A percentile compares a stretch with the other conserved stretches of the same genome.
phyloP scores from a whole-genome alignment of 371 early-diverging fungal species.

The Sporodiniella umbellata region DNA sequence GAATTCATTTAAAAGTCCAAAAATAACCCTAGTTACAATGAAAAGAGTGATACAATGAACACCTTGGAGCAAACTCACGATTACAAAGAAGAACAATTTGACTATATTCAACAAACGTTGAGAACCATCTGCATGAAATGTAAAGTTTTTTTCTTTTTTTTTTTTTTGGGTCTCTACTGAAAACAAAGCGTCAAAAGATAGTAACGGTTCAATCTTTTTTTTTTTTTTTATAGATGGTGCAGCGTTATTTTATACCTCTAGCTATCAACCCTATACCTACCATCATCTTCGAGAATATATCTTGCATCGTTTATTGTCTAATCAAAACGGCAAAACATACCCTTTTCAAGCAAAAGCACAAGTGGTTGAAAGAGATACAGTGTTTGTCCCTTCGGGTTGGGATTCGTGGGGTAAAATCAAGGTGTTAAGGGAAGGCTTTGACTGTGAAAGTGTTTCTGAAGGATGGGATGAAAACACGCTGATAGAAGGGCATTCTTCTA shows the following conservation, averaged over 20 bases:
- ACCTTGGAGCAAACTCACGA: constrained; percentile 73
- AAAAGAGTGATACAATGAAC: constrained; percentile 72
- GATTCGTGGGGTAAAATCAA: constrained; percentile 87
- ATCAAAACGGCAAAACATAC: constrained; percentile 28
- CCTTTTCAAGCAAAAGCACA: constrained; percentile 68
- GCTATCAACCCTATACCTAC: constrained; percentile 75
- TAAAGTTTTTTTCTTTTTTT: no score
- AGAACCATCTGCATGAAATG: constrained; percentile 88
- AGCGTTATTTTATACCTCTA: constrained; percentile 88
- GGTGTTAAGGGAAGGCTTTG: constrained; percentile 72
- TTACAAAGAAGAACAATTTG: constrained; percentile 85
- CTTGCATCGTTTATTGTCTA: constrained; percentile 71
- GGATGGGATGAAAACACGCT: constrained; percentile 58
- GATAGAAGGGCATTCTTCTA: constrained; percentile 28
- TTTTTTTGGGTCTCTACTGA: no score
- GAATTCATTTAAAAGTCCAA: no score
- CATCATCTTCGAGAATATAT: constrained; percentile 78
- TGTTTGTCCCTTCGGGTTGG: constrained; percentile 92
- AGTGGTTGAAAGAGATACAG: constrained; percentile 84
- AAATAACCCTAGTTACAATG: not conserved
- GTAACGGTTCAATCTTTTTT: constrained; percentile 1
- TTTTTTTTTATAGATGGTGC: constrained; percentile 74
- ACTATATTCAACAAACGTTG: constrained; percentile 89
- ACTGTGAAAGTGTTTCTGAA: constrained; percentile 52
- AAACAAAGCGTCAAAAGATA: not conserved